phyloP scores from a whole-genome alignment of 192 early-diverging fungal species.

The Entomortierella parvispora region DNA sequence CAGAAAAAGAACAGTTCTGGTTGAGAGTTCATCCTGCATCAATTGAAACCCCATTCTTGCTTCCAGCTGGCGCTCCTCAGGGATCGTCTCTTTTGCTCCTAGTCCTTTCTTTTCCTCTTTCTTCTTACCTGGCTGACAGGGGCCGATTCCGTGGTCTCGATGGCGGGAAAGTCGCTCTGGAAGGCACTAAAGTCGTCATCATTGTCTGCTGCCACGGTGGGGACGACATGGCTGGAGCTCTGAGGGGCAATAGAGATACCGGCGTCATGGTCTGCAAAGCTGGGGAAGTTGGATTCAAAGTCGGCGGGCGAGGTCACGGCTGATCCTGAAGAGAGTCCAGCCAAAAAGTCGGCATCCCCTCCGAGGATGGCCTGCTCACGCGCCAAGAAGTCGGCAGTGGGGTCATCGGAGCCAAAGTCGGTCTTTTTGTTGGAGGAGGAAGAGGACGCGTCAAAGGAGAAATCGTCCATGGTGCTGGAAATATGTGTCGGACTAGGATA shows the following conservation, averaged over 20 bases:
- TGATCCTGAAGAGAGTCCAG: conserved; percentile 26
- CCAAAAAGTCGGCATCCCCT: conserved; percentile 74
- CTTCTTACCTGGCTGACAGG: conserved; percentile 36
- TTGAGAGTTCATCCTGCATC: neutral
- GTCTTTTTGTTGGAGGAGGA: conserved; percentile 29
- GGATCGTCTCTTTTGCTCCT: neutral
- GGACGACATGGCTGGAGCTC: conserved; percentile 9
- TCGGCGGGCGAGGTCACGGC: conserved; percentile 22
- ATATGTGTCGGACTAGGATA: too few species aligned
- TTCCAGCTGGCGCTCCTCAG: too few species aligned
- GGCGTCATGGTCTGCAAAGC: conserved; percentile 34
- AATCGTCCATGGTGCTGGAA: conserved; percentile 37
- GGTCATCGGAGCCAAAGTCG: conserved; percentile 62
- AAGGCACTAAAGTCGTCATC: conserved; percentile 48
- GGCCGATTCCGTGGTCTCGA: conserved; percentile 38
- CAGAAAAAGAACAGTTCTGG: neutral
- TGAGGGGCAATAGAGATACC: conserved; percentile 18
- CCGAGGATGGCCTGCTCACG: conserved; percentile 79
- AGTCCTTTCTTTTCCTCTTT: neutral
- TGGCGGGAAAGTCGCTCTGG: conserved; percentile 40
- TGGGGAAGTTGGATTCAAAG: conserved; percentile 43
- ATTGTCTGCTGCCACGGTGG: conserved; percentile 24
- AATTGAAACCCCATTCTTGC: too few species aligned
- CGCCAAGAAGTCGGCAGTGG: conserved; percentile 80
- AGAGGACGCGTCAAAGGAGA: conserved; percentile 37